Conservation (phyloP, 1,139 yeast species). For the Protomyces arabidopsidicola region DNA sequence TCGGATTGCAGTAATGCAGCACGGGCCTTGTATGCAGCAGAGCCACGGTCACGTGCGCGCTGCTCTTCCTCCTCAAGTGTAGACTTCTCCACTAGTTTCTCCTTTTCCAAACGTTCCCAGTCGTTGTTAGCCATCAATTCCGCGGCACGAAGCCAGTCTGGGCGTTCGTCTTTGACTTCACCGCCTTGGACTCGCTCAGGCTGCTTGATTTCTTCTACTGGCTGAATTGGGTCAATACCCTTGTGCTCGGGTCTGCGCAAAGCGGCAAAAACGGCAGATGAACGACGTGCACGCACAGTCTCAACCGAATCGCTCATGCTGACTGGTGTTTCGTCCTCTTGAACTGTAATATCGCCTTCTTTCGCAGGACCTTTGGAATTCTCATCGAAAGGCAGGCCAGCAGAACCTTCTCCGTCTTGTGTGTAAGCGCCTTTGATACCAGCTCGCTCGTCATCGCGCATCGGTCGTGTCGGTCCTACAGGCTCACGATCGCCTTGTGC, state of each 20-base stretch:
- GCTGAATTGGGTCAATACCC: constrained; percentile 5
- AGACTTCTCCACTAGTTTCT: constrained; percentile 4
- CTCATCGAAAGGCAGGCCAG: constrained; percentile 28
- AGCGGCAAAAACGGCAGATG: constrained; percentile 9
- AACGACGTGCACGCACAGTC: constrained; percentile 8
- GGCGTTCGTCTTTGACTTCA: constrained; percentile 14
- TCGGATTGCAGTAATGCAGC: constrained; percentile 10
- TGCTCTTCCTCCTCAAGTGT: constrained; percentile 2
- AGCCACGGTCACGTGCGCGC: constrained; percentile 9
- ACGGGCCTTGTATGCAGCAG: constrained; percentile 21
- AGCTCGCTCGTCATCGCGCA: constrained; percentile 5
- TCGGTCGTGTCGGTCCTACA: constrained; percentile 18
- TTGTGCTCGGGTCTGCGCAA: constrained; percentile 8
- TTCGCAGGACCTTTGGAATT: constrained; percentile 2
- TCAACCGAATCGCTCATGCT: constrained; percentile 18
- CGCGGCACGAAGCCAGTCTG: constrained; percentile 27
- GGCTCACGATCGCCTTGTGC: constrained; percentile 13
- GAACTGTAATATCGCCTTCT: constrained; percentile 18
- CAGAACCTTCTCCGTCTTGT: constrained; percentile 29
- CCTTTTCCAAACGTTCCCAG: constrained; percentile 6
- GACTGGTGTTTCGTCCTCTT: constrained; percentile 14
- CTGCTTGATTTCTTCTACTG: constrained; percentile 12
- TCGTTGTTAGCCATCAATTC: constrained; percentile 26
- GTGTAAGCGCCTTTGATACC: constrained; percentile 25
- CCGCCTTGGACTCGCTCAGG: constrained; percentile 1